A percentile compares a stretch with the other conserved stretches of the same genome.
These are phyloP conservation scores for Talaromyces rugulosus DNA, from an alignment of 2,329 filamentous ascomycete species.

Conservation along the genomic window DNA sequence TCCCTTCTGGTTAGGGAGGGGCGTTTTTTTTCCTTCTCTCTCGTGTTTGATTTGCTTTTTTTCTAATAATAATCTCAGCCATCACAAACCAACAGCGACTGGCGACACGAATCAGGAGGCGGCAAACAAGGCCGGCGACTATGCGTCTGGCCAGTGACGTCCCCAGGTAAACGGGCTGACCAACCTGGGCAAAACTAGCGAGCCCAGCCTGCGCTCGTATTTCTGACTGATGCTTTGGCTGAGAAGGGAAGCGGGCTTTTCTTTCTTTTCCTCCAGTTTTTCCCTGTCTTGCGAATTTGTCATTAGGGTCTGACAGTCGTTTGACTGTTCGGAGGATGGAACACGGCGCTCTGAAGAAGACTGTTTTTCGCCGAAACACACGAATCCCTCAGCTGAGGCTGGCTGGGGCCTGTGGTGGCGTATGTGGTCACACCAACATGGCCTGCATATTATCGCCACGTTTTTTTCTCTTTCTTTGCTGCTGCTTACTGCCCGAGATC, in stretches of 20 bases:
- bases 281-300: not conserved
- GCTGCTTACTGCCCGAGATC: not conserved
- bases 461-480: not conserved
- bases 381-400: not conserved
- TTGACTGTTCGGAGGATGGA: not conserved
- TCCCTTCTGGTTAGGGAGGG: not conserved
- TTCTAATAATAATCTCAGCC: not conserved
- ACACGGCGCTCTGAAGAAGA: not conserved
- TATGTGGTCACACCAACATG: not conserved
- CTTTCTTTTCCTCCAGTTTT: not conserved
- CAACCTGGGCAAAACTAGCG: conserved; percentile 12
- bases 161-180: not conserved
- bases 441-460: not conserved
- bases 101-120: not conserved
- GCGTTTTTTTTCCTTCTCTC: conserved; percentile 13
- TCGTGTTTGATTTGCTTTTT: not conserved
- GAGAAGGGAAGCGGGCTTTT: not conserved
- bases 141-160: not conserved
- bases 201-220: conserved; percentile 3
- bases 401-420: not conserved
- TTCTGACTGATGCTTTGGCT: not conserved
- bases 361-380: not conserved
- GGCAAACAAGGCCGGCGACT: not conserved
- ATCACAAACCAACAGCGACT: not conserved
- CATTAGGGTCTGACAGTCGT: not conserved